Base-by-base conservation (phyloP, 139 green algal species). In the Picochlorum sp. region DNA sequence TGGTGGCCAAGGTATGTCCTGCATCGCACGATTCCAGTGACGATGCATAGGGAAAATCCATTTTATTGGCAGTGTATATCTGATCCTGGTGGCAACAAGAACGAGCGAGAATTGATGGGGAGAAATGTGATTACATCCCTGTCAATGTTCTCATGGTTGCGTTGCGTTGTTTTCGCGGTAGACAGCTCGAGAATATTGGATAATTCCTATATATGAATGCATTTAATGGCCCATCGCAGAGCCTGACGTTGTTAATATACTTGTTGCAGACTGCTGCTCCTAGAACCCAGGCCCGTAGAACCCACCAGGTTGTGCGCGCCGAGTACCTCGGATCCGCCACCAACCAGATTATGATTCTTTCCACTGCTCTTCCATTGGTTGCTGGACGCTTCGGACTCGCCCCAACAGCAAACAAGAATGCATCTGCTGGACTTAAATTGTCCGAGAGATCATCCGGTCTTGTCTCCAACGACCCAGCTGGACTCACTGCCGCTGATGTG, bases 281-380 rank as follows among this genome's bases (percentile, higher is more conserved):
- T 34, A 51, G 45, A 30, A 51, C 60, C 8, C 44, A 44, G 41
- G 45, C 47, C 47, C 41, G 52, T 49, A 55, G 65, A 52, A 20
- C 60, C 60, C 49, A 63, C 56, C 62, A 88, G 54, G 77, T 86
- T 34, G 67, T 71, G 49, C 81, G 81, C 47, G 83, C 83, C 10
- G 82, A 71, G 69, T 92, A 85, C 77, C 77, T 92, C 21, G 86
- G 86, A 60, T 86, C 75, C 45, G 65, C 69, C 65, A 84, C 80
- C 66, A 92, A 92, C 77, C 59, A 90, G 90, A 97, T 97, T 76
- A 90, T 97, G 81, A 70, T 96, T 23, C 81, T 79, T 14, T 90
- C 77, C 72, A 95, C 86, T 54, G 69, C 77, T 23, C 45, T 83
- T 5, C 86, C 72, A 77, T 74, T 97, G 52, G 70, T 81, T 26